These are phyloP conservation scores for Polyporus arcularius DNA, from an alignment of 768 basidiomycete genomes.

Conservation along the genomic window DNA sequence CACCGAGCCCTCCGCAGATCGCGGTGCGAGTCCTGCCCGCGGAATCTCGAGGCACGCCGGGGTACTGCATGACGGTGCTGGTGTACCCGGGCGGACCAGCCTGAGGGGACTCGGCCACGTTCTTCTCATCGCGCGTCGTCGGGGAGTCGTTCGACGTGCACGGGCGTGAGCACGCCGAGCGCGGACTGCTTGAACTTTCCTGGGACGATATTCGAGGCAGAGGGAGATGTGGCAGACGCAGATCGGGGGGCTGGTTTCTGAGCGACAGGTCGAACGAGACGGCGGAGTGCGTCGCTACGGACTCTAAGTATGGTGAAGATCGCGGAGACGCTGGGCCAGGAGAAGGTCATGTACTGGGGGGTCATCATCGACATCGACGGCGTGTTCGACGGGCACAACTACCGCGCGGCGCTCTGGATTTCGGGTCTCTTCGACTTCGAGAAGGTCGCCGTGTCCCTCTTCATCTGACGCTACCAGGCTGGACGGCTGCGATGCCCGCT, in stretches of 20 bases:
- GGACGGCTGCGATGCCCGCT: slow-evolving; percentile 27
- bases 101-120: slow-evolving; percentile 8
- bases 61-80: slow-evolving; percentile 6
- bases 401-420: slow-evolving; percentile 21
- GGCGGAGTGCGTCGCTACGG: slow-evolving; percentile 28
- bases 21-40: slow-evolving; percentile 7
- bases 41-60: not conserved
- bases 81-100: slow-evolving; percentile 14
- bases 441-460: slow-evolving; percentile 18
- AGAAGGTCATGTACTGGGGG: slow-evolving; percentile 34
- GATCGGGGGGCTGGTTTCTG: not conserved
- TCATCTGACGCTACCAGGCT: slow-evolving; percentile 24
- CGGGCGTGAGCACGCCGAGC: slow-evolving; percentile 21
- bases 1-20: slow-evolving; percentile 5
- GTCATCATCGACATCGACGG: slow-evolving; percentile 36
- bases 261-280: slow-evolving; percentile 16
- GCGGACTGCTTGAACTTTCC: slow-evolving; percentile 22
- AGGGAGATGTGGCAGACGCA: slow-evolving; percentile 15
- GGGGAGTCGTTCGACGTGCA: slow-evolving; percentile 19
- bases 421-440: slow-evolving; percentile 28
- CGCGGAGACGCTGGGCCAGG: slow-evolving; percentile 26
- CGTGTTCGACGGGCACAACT: slow-evolving; percentile 28
- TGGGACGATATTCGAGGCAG: slow-evolving; percentile 8
- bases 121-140: slow-evolving; percentile 8
- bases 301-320: slow-evolving; percentile 33